Conservation (phyloP, 176 grass and related monocot genomes). For the Eragrostis curvula region DNA sequence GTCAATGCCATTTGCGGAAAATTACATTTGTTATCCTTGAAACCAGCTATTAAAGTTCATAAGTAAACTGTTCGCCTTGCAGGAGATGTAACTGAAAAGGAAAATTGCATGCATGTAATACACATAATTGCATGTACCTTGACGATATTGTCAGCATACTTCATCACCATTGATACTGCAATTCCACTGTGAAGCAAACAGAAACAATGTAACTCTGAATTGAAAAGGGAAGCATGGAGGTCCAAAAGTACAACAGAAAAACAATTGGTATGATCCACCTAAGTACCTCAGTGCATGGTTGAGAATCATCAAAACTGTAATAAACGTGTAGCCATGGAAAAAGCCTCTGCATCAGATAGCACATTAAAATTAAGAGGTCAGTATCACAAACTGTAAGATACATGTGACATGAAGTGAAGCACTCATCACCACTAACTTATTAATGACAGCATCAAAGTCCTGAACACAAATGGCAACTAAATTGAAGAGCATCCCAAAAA, state of each 20-base stretch:
- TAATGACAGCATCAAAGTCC: conserved; percentile 77
- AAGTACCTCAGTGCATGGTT: conserved; percentile 91
- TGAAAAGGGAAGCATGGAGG: not conserved
- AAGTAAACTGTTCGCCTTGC: not conserved
- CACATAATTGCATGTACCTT: conserved; percentile 62
- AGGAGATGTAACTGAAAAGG: not conserved
- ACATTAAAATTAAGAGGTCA: conserved; percentile 33
- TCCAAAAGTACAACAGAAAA: not conserved
- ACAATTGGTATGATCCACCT: not conserved
- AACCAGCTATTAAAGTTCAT: not conserved
- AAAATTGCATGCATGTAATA: too few relatives aligned
- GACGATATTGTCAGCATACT: conserved; percentile 82
- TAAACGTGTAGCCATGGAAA: conserved; percentile 92
- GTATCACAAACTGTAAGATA: conserved; percentile 12
- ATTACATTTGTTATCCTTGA: not conserved
- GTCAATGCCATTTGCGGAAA: not conserved
- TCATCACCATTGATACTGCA: conserved; percentile 90
- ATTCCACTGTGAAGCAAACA: conserved; percentile 70
- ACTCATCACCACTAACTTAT: conserved; percentile 56
- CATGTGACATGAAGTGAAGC: conserved; percentile 1
- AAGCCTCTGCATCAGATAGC: conserved; percentile 72
- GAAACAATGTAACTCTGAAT: conserved; percentile 9
- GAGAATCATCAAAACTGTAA: conserved; percentile 89
- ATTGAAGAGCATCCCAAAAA: conserved; percentile 95
- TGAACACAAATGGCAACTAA: conserved; percentile 78